phyloP scores from a whole-genome alignment of 108 stramenopile genomes.

The Aurantiochytrium sp. region DNA sequence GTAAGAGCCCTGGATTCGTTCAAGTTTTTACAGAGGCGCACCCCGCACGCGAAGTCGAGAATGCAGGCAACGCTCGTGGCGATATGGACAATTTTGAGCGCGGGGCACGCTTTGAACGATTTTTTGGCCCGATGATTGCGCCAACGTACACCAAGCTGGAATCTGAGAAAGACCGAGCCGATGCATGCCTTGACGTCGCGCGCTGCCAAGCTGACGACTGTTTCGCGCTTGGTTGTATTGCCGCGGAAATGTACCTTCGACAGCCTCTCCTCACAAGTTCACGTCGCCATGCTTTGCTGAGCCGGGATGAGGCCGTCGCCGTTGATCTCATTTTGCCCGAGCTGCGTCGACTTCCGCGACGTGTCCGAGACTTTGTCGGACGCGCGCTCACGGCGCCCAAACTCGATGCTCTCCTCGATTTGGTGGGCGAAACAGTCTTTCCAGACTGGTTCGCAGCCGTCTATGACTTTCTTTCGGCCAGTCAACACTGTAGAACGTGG shows the following conservation, averaged over 20 bases:
- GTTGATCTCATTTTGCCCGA: not conserved
- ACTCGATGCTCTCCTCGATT: not conserved
- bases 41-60: not conserved
- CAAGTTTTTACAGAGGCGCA: slow-evolving; percentile 1
- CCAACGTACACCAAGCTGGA: not conserved
- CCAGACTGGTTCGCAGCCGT: not conserved
- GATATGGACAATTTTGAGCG: not conserved
- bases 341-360: not conserved
- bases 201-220: not conserved
- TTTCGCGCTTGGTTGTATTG: not conserved
- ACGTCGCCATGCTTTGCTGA: not conserved
- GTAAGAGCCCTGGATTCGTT: not conserved
- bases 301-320: not conserved
- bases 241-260: slow-evolving; percentile 6
- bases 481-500: not conserved
- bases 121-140: not conserved
- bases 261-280: not conserved
- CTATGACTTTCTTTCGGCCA: not conserved
- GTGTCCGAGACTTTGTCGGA: not conserved
- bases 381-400: not conserved
- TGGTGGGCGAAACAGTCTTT: not conserved
- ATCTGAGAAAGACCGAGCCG: too few relatives aligned
- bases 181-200: too few relatives aligned
- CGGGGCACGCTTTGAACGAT: not conserved
- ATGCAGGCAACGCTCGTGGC: not conserved